Evolutionary conservation across 192 early-diverging fungal genomes (phyloP), one percentile per base, ranked within the genome.

Genomic region (Hyaloraphidium curvatum): DNA sequence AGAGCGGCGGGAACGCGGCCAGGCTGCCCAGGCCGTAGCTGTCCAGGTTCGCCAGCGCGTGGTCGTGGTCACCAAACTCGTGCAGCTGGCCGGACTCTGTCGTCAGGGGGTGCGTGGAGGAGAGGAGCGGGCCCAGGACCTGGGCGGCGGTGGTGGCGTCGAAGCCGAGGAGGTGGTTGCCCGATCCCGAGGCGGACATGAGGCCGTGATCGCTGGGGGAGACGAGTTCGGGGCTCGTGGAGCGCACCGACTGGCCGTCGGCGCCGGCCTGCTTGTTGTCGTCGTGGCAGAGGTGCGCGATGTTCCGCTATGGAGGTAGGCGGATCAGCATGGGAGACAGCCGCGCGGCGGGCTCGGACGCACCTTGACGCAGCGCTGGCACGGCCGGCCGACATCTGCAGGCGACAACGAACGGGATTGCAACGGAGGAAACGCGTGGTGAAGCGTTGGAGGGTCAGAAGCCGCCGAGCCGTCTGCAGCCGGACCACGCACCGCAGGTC

Each of bases 331-430:
- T n/a, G n/a, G n/a, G n/a, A n/a, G n/a, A n/a, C n/a, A n/a, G n/a
- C n/a, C n/a, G n/a, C n/a, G n/a, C n/a, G n/a, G n/a, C n/a, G n/a
- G n/a, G n/a, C n/a, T n/a, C n/a, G n/a, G n/a, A n/a, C n/a, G n/a
- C n/a, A n/a, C n/a, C n/a, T n/a, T 89, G 52, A 96, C 86, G 58
- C 91, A 96, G 41, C 91, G 80, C 62, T 87, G 84, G 64, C 91
- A 95, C 31, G 91, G 91, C 19, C 91, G 79, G 48, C 86, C 81
- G 70, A 70, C 71, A 50, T 73, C 71, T 62, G 43, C 3, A 54
- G 13, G 30, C 11, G 35, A 13, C 11, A 37, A 37, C 17, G 11
- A 37, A 37, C 17, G 35, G 11, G 35, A 37, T 37, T 37, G 11
- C 43, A 30, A 28, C 39, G 30, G 13, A 28, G 58, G 30, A 37